Evolutionary conservation across 2,329 filamentous ascomycete genomes (phyloP).

Genomic region (Coniella vitis): DNA sequence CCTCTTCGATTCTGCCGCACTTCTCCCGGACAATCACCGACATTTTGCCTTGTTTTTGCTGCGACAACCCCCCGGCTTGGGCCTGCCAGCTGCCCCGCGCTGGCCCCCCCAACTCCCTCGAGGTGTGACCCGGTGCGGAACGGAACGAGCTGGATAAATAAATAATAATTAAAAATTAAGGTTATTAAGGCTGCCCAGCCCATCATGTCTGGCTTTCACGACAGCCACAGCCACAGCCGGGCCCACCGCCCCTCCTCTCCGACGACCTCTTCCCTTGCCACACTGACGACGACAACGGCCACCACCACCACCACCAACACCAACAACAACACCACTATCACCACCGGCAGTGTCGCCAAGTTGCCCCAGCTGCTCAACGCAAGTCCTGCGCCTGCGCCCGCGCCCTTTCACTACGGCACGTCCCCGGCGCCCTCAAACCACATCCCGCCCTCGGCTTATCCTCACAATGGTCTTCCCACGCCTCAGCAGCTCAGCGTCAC

Average conservation of each 20-base stretch:
- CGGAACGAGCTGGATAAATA: background rate
- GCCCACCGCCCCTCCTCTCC: background rate
- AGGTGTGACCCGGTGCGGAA: background rate
- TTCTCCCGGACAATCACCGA: constrained; percentile 14
- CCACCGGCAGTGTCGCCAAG: background rate
- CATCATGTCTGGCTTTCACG: constrained; percentile 14
- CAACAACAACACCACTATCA: background rate
- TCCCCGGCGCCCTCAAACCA: background rate
- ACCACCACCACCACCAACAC: background rate
- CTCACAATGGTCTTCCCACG: background rate
- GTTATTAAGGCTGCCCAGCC: background rate
- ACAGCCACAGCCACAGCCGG: background rate
- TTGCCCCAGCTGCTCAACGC: background rate
- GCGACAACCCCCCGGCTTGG: background rate
- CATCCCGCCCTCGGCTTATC: background rate
- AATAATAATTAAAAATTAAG: background rate
- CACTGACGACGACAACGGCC: no score
- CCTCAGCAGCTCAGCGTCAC: background rate
- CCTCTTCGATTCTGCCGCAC: constrained; percentile 7
- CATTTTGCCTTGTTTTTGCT: constrained; percentile 9
- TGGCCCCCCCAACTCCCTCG: constrained; percentile 1
- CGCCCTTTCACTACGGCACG: background rate
- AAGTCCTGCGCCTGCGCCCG: background rate
- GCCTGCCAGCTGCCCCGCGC: background rate
- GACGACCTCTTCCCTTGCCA: background rate